These are phyloP conservation scores for Boletus coccyginus DNA, from an alignment of 768 basidiomycete genomes.

Conservation along the genomic window DNA sequence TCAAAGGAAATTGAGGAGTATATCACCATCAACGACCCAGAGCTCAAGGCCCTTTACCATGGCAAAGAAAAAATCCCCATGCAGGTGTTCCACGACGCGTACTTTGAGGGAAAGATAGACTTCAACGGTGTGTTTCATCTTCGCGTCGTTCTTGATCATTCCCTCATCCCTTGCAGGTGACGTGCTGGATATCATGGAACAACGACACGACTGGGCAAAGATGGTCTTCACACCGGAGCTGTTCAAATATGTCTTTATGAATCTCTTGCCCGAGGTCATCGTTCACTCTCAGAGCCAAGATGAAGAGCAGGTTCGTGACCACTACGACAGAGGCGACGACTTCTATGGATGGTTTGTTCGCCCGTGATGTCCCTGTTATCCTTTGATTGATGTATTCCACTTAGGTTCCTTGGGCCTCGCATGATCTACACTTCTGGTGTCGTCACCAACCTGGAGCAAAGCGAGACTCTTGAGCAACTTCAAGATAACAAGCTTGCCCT, in stretches of 20 bases:
- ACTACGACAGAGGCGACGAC: slow-evolving; percentile 97
- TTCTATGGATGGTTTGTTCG: slow-evolving; percentile 75
- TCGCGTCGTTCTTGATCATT: neutral
- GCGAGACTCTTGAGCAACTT: slow-evolving; percentile 87
- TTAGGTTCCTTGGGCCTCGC: slow-evolving; percentile 87
- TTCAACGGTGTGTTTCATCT: slow-evolving; percentile 70
- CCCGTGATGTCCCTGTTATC: neutral
- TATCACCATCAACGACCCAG: slow-evolving; percentile 83
- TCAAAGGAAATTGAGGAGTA: slow-evolving; percentile 86
- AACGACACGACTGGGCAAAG: slow-evolving; percentile 93
- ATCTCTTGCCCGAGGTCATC: slow-evolving; percentile 91
- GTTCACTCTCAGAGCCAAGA: slow-evolving; percentile 90
- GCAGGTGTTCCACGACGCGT: slow-evolving; percentile 97
- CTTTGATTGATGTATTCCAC: neutral
- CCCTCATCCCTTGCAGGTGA: slow-evolving; percentile 56
- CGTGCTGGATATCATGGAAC: slow-evolving; percentile 89
- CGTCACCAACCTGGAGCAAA: slow-evolving; percentile 61
- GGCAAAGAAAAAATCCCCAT: slow-evolving; percentile 93
- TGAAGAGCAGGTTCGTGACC: slow-evolving; percentile 91
- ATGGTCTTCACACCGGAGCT: slow-evolving; percentile 89
- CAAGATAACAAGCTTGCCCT: slow-evolving; percentile 98
- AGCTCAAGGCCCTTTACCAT: slow-evolving; percentile 74
- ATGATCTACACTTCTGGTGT: slow-evolving; percentile 99
- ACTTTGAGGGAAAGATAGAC: slow-evolving; percentile 93
- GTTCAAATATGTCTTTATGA: slow-evolving; percentile 89